These are phyloP conservation scores for Ganoderma lingzhi DNA, from an alignment of 1,284 basidiomycete species.

Conservation along the genomic window DNA sequence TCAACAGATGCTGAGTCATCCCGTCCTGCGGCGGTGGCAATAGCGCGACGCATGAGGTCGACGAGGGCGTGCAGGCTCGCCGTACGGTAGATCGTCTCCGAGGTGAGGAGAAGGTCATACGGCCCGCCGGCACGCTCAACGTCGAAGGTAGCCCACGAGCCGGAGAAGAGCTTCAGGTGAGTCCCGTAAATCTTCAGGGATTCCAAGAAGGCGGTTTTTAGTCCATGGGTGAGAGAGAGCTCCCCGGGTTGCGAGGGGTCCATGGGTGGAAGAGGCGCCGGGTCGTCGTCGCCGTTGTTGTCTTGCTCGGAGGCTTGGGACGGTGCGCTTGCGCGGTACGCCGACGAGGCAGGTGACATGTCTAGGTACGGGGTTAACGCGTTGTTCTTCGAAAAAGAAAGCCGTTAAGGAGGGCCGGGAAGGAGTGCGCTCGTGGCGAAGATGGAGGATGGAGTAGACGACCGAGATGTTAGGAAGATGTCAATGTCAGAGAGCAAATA, in stretches of 20 bases:
- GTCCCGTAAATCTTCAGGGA: constrained; percentile 66
- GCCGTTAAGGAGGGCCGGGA: no score
- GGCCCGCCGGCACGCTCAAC: constrained; percentile 34
- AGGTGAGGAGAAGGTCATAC: constrained; percentile 85
- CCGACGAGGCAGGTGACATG: constrained; percentile 21
- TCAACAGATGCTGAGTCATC: background rate
- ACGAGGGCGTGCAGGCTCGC: constrained; percentile 77
- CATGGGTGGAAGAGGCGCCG: constrained; percentile 35
- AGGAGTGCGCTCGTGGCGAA: background rate
- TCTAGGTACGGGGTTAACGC: constrained; percentile 26
- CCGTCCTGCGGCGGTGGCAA: constrained; percentile 37
- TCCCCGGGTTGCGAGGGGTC: constrained; percentile 51
- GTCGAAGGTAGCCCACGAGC: constrained; percentile 78
- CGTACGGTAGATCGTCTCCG: constrained; percentile 91
- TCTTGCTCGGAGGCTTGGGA: background rate
- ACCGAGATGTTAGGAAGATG: background rate
- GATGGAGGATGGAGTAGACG: background rate
- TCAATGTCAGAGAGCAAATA: constrained; percentile 28
- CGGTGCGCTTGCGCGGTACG: constrained; percentile 11
- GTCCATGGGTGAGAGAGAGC: constrained; percentile 71
- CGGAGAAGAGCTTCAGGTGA: constrained; percentile 79
- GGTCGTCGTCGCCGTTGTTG: constrained; percentile 40
- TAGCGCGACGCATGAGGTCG: constrained; percentile 50
- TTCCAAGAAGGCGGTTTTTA: constrained; percentile 35
- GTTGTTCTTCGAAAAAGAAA: constrained; percentile 40